Percentiles rank a stretch among this genome's conserved stretches.
Conservation (phyloP, 2,329 filamentous ascomycete genomes). For the Leptodontidium sp. region DNA sequence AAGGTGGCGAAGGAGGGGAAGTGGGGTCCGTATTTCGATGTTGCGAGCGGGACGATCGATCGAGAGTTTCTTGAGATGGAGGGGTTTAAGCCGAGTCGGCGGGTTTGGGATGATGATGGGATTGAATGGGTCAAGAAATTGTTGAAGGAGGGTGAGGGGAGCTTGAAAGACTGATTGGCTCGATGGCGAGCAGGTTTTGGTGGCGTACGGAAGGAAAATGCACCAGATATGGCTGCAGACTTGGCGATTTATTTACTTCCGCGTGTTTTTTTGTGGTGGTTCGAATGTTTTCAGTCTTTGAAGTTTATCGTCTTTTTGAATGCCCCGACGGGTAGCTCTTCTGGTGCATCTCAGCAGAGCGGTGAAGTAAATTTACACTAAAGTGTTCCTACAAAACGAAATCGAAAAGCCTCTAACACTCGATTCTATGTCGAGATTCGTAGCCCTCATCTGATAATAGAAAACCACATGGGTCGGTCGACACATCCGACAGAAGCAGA, state of each 20-base stretch:
- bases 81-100: conserved; percentile 35
- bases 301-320: too few species aligned
- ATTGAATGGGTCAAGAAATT: conserved; percentile 41
- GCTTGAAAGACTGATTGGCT: conserved; percentile 4
- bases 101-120: conserved; percentile 40
- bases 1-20: background rate
- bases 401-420: too few species aligned
- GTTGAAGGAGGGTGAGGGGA: conserved; percentile 26
- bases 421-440: too few species aligned
- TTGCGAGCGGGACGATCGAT: conserved; percentile 43
- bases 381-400: too few species aligned
- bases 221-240: background rate
- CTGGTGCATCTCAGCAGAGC: too few species aligned
- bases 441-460: too few species aligned
- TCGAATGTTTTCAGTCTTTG: too few species aligned
- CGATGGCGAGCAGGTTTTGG: background rate
- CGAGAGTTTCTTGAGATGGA: conserved; percentile 34
- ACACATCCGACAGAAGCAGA: too few species aligned
- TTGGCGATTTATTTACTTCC: background rate
- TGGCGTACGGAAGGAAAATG: background rate
- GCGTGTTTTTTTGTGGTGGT: background rate
- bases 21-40: conserved; percentile 34
- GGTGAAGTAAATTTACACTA: too few species aligned
- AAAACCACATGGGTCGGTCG: too few species aligned
- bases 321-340: too few species aligned